phyloP scores from a whole-genome alignment of 257 asterid genomes.

The Leptodermis oblonga region DNA sequence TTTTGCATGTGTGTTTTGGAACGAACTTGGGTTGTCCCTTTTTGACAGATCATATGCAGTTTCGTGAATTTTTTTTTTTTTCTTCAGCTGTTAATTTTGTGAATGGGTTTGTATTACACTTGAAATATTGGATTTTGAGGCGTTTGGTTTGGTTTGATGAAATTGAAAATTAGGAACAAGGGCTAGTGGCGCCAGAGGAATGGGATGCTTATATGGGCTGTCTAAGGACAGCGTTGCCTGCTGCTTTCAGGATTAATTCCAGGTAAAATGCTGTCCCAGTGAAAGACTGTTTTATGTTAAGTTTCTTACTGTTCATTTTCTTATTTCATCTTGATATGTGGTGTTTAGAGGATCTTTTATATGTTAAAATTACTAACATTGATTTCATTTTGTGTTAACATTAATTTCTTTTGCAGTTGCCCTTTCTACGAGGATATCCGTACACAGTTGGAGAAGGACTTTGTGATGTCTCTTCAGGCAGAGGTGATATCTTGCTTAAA shows the following conservation, averaged over 20 bases:
- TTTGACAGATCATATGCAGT: neutral
- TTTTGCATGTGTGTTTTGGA: neutral
- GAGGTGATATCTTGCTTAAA: conserved; percentile 42
- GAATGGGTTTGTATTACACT: neutral
- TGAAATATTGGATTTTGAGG: neutral
- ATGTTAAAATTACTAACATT: neutral
- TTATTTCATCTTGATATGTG: neutral
- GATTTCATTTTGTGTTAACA: neutral
- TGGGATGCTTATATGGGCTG: conserved; percentile 72
- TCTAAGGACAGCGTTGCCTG: conserved; percentile 70
- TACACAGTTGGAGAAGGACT: conserved; percentile 78
- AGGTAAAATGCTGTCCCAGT: conserved; percentile 35
- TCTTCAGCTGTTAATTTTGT: neutral
- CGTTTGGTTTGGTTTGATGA: neutral
- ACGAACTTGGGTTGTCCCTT: neutral
- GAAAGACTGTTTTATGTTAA: neutral
- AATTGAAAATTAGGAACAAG: conserved; percentile 56
- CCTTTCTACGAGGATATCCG: conserved; percentile 75
- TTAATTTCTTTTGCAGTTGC: conserved; percentile 45
- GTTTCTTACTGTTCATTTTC: neutral
- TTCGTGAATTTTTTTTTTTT: neutral
- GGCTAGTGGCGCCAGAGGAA: conserved; percentile 61
- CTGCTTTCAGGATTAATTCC: conserved; percentile 92
- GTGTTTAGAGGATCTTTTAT: neutral
- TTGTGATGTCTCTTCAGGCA: conserved; percentile 67